Evolutionary conservation across 768 basidiomycete species (phyloP), one percentile per base, ranked within the genome.

Genomic region (Ramaria sp.): DNA sequence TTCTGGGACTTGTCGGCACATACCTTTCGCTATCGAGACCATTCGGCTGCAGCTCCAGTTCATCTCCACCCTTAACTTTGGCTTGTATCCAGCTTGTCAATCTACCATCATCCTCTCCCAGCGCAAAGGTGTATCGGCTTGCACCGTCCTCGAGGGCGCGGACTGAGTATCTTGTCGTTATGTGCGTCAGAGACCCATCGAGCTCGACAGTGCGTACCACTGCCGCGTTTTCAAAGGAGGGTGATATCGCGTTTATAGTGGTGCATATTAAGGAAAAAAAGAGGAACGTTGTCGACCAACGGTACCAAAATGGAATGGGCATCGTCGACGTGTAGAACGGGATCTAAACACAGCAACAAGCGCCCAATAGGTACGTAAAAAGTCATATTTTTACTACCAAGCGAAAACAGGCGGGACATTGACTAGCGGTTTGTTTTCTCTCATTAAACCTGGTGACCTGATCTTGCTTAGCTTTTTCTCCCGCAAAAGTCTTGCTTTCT

Each of bases 131-230:
- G 64, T 92, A 92, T 44, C 75, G 71, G 30, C 73, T 74, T 18
- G 81, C 75, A 32, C 71, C 76, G 56, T 78, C 71, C 59, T 79
- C 74, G 42, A 85, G 75, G 36, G 88, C 79, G 64, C 81, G 87
- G 65, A 91, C 79, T 18, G 86, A 82, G 69, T 85, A 96, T 47
- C 90, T 88, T 44, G 93, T 95, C 52, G 82, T 88, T 73, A 93
- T 81, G 71, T 86, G 83, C 54, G 91, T 85, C 22, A 90, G 76
- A 18, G 93, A 77, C 50, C 94, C 94, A 34, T 86, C 91, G 22
- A 96, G 85, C 62, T 96, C 94, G 56, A 92, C 74, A 5, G 87
- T 83, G 62, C 91, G 85, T 30, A 93, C 88, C 57, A 98, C 77
- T 58, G 85, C 88, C 20, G 86, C 89, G 61, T 92, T 92, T 77